Evolutionary conservation across 2,329 filamentous ascomycete species (phyloP), one percentile per base, ranked within the genome.

Genomic region (Aspergillus hiratsukae): DNA sequence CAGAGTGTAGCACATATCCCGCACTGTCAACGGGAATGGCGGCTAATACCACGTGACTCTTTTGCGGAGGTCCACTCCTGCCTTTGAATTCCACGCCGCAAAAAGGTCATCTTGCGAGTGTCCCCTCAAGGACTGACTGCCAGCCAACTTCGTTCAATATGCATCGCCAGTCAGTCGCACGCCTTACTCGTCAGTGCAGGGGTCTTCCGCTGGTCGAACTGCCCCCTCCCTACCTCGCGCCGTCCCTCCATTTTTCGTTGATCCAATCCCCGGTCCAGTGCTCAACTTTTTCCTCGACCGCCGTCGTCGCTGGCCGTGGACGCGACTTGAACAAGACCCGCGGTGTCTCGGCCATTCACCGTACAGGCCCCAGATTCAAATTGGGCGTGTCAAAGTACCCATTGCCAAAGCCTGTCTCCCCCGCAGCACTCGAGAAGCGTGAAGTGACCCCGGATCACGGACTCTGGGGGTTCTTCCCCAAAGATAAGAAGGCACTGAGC

Each of bases 391-490:
- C 84, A 45, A 84, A 87, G 66, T 82, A 87, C 48, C 80, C 86
- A 51, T 78, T 96, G 54, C 93, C 93, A 0, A 81, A 83, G 68
- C 92, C 94, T 6, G 83, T 85, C 6, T 73, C 87, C 55, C 77
- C 78, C 1, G 80, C 81, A 58, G 81, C 84, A 4, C 61, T 75
- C 21, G 67, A 74, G 56, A 63, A 67, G 48, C 72, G 70, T n/a
- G 50, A 83, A 60, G 82, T 80, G 35, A 87, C 91, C 69, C 81
- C 85, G 28, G 77, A 92, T 62, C 94, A 99, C 75, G 93, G 91
- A 29, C 86, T 99, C 10, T 97, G 90, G 88, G 87, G 84, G 1
- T 99, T 99, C 77, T 97, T 99, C 76, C 85, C 87, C 66, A 81
- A 81, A 60, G 82, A 87, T 61, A 83, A 84, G 61, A 83, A 85